Evolutionary conservation across 345 rosid genomes (phyloP), one percentile per base, ranked within the genome.

Genomic region (Brassica nigra): DNA sequence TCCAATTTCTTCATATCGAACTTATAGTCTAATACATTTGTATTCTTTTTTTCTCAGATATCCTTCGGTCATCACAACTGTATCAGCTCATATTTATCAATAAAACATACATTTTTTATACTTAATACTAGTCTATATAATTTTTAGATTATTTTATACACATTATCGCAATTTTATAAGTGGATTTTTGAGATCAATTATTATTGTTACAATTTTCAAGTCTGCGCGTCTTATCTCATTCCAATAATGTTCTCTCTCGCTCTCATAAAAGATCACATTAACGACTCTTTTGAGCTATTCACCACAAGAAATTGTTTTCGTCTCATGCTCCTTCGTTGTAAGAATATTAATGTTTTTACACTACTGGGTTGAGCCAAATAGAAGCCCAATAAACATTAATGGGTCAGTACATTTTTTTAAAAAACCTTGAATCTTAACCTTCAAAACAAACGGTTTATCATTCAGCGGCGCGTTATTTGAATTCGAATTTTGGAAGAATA

Each of bases 391-490:
- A 58, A 31, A 66, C 3, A 14, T 18, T 6, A 33, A 64, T 37
- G 66, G 81, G 33, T 67, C 66, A 3, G 11, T 20, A 11, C 16
- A 15, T 66, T 30, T n/a, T 23, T 23, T 23, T 1, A 0, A 1
- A 62, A 14, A 29, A 12, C 73, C 66, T 11, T 2, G 29, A 28
- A 78, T 73, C 31, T 66, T 8, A 57, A 61, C 65, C 47, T 54
- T 66, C 33, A 34, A 37, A 68, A 28, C 8, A 74, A 62, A 74
- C 76, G 67, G 83, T 70, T 76, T 9, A 63, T 33, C 33, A 1
- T 11, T 68, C 42, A 47, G 61, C 73, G 76, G 82, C 74, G 81
- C 82, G 36, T 62, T 47, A 28, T 78, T 78, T 71, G 76, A 82
- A 82, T 76, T 78, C 75, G 18, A 71, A 73, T n/a, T 29, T 70